Base-by-base conservation (phyloP, 2,329 filamentous ascomycete genomes). In the Apiospora sp. region DNA sequence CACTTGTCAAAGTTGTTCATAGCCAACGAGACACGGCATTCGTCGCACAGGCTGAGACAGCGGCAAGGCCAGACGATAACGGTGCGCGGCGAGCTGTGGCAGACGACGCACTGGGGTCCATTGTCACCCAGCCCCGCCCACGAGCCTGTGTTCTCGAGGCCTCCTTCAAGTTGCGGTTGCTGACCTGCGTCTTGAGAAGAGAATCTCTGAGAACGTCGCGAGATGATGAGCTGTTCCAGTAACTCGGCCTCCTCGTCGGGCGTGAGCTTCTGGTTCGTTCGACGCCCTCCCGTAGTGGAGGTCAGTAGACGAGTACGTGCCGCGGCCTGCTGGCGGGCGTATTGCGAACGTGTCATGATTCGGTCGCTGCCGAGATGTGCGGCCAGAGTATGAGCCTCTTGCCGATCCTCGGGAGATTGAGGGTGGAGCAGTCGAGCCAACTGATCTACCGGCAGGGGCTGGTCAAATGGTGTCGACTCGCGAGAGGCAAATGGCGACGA, bases 1-100 rank as follows among this genome's bases (percentile, higher is more conserved):
- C 96, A 99, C 80, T 94, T 97, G 75, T 95, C 94, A 81, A 97
- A 98, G 81, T 98, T 98, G 81, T 98, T 97, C 91, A 97, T 95
- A 4, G 96, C 96, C 74, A 98, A 87, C 61, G 94, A 96, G 48
- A 98, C 93, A 44, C 96, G 89, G 80, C 96, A 98, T 76, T 98
- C 96, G 81, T 99, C 96, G 80, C 96, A 98, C 16, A 98, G 87
- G 76, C 94, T 96, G 72, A 99, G 87, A 80, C 96, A 99, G 2
- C 96, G 93, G 81, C 96, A 99, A 0, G 96, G 96, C 96, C 96
- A 98, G 1, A 98, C 92, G 71, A 99, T 93, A 74, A 98, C 93
- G 10, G 94, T 97, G 24, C 96, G 88, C 3, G 95, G 91, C n/a
- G 90, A 89, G 71, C 91, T 91, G 81, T 98, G 96, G 80, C 96